These are phyloP conservation scores for Cyberlindnera galapagoensis DNA, from an alignment of 805 yeast species.

Conservation along the genomic window DNA sequence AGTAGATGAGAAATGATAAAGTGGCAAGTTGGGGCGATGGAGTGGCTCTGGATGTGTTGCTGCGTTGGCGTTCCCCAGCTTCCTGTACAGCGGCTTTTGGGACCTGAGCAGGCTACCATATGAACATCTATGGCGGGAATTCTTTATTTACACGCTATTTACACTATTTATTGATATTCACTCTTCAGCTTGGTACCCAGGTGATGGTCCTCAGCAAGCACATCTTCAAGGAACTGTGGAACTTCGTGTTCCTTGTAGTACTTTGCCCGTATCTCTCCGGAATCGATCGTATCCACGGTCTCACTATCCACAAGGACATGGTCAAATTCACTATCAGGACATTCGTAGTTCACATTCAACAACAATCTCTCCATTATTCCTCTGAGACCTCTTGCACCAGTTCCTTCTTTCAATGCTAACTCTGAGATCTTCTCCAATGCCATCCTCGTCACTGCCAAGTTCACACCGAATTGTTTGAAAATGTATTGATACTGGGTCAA, in stretches of 20 bases:
- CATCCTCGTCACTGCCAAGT: slow-evolving; percentile 39
- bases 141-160: too few species aligned
- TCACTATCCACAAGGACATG: slow-evolving; percentile 42
- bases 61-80: too few species aligned
- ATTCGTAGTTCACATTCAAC: slow-evolving; percentile 47
- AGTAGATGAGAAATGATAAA: too few species aligned
- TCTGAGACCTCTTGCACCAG: slow-evolving; percentile 57
- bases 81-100: too few species aligned
- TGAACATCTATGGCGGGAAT: too few species aligned
- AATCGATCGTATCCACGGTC: slow-evolving; percentile 34
- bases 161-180: too few species aligned
- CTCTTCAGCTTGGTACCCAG: slow-evolving; percentile 29
- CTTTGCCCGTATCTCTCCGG: slow-evolving; percentile 31
- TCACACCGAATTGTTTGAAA: slow-evolving; percentile 46
- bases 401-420: slow-evolving; percentile 43
- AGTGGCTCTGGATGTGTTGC: too few species aligned
- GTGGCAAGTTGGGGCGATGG: too few species aligned
- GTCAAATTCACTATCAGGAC: slow-evolving; percentile 50
- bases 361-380: slow-evolving; percentile 47
- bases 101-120: too few species aligned
- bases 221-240: slow-evolving; percentile 34
- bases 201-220: slow-evolving; percentile 34
- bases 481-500: slow-evolving; percentile 47
- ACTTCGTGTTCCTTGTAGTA: slow-evolving; percentile 41
- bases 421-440: slow-evolving; percentile 45